A percentile compares a stretch with the other conserved stretches of the same genome.
These are phyloP conservation scores for Fusarium illudens DNA, from an alignment of 2,329 filamentous ascomycete species.

Conservation along the genomic window DNA sequence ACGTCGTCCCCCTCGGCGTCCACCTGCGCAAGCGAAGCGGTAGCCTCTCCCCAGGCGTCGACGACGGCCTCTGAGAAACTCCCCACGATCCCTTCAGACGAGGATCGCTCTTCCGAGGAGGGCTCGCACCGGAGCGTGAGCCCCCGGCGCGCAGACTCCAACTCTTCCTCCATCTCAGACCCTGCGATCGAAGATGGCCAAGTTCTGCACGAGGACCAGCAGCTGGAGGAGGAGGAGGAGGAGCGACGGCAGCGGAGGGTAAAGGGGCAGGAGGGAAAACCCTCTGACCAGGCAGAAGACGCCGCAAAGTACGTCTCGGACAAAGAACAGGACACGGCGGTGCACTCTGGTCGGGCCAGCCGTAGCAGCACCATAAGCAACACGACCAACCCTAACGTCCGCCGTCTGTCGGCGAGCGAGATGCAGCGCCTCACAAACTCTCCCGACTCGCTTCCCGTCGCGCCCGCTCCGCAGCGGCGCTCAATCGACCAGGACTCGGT, in stretches of 20 bases:
- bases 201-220: not conserved
- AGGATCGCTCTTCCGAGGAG: slow-evolving; percentile 45
- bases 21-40: slow-evolving; percentile 18
- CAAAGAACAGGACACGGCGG: slow-evolving; percentile 13
- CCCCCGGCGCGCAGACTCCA: slow-evolving; percentile 35
- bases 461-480: slow-evolving; percentile 50
- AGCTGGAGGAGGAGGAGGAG: too few relatives aligned
- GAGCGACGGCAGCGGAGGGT: slow-evolving; percentile 1
- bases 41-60: not conserved
- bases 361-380: slow-evolving; percentile 45
- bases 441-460: slow-evolving; percentile 66
- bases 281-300: slow-evolving; percentile 7
- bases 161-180: slow-evolving; percentile 46
- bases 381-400: slow-evolving; percentile 52
- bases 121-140: slow-evolving; percentile 38
- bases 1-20: slow-evolving; percentile 19
- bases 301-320: slow-evolving; percentile 9
- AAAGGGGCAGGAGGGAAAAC: slow-evolving; percentile 1
- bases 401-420: slow-evolving; percentile 65
- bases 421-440: slow-evolving; percentile 66
- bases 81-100: slow-evolving; percentile 42
- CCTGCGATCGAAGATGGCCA: slow-evolving; percentile 38
- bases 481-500: slow-evolving; percentile 51
- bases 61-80: slow-evolving; percentile 3
- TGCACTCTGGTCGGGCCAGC: slow-evolving; percentile 35